Base-by-base conservation (phyloP, 1,284 basidiomycete species). In the Albatrellus sp. region DNA sequence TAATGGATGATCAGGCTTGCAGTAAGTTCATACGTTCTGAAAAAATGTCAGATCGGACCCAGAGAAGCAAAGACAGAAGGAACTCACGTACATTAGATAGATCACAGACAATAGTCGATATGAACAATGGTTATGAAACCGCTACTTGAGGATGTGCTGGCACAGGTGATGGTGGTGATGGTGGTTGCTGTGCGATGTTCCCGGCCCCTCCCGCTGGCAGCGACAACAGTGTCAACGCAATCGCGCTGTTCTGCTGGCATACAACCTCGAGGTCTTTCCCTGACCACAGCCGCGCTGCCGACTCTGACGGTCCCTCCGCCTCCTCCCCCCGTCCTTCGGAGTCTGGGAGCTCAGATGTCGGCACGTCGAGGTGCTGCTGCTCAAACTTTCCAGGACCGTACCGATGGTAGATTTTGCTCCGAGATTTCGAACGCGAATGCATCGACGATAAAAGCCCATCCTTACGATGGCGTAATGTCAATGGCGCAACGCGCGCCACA, bases 161-260 rank as follows among this genome's bases (percentile, higher is more conserved):
- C 24, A 24, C 3, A 24, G 24, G 7, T 24, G 24, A 24, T 24
- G 24, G 7, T 24, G 24, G 24, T 24, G 24, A 7, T 24, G 24
- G 24, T 7, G 24, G 24, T 24, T 24, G 24, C 24, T 24, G 24
- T 24, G 24, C 24, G 24, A 4, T 24, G 7, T 24, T 17, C 9
- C 12, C 19, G 19, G 19, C 13, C 24, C 37, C 24, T 8, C 19
- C 19, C 11, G 37, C n/a, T 20, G 2, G 37, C 37, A 19, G 19
- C 37, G 37, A 20, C 12, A 38, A 7, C 24, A 45, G 40, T 17
- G 46, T 44, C 30, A 53, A 40, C 42, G 75, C 71, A 34, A 85
- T 77, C 16, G 75, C 69, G 56, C 82, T 82, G 50, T 84, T 85
- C 57, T 85, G 81, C 48, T 70, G 70, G 55, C 81, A 85, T 40